Evolutionary conservation across 176 grass and related monocot species (phyloP), one percentile per base, ranked within the genome.

Genomic region (Microstegium vimineum): DNA sequence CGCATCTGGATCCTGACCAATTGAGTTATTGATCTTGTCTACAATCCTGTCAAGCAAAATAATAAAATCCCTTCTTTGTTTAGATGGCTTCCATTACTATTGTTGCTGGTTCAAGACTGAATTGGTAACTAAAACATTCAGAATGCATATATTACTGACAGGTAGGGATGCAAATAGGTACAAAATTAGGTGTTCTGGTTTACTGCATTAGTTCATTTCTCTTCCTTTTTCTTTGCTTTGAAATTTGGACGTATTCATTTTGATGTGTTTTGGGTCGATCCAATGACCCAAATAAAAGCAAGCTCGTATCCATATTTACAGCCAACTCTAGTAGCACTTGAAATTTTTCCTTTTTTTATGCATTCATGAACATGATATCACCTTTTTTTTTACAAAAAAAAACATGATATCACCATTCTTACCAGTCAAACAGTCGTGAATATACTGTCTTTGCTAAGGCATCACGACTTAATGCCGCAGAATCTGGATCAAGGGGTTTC

Each of bases 351-450:
- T 67, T 38, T 78, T 79, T 42, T 62, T 22, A 73, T 75, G 25
- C 69, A 60, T 63, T 41, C 18, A 69, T 73, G 17, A 54, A 81
- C n/a, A 78, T 51, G 46, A 33, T 76, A 62, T 15, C 9, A 63
- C 57, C 67, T 36, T 62, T 13, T 78, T 90, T 92, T n/a, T n/a
- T n/a, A n/a, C n/a, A n/a, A n/a, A n/a, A n/a, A n/a, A n/a, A n/a
- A 54, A 81, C n/a, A 78, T 51, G 46, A 33, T 76, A 62, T 15
- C 9, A 63, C 57, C 67, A 42, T 62, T 13, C 82, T 90, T 92
- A 97, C 95, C 95, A 97, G 71, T 97, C 95, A 57, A 97, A 97
- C 46, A 97, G 71, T 40, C 95, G 84, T 35, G 95, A 98, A 82
- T 98, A 98, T 38, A 98, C 88, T 2, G 90, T 98, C 86, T 98